phyloP scores from a whole-genome alignment of 179 eudicot genomes.

The Pouteria campechiana region DNA sequence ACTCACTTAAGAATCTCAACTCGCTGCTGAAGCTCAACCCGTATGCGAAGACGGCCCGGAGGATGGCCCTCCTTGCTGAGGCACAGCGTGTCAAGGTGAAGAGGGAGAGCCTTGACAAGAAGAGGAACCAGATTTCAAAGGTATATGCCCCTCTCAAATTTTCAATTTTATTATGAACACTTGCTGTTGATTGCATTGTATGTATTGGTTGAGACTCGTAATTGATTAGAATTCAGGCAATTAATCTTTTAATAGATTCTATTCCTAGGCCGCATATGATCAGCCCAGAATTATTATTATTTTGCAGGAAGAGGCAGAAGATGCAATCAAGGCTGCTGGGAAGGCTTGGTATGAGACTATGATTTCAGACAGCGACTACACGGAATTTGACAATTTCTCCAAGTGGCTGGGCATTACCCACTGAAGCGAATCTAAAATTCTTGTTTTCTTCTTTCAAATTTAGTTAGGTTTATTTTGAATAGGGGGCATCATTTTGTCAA shows the following conservation, averaged over 20 bases:
- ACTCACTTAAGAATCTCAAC: conserved; percentile 79
- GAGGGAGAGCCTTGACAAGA: conserved; percentile 57
- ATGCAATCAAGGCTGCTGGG: conserved; percentile 51
- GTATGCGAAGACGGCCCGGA: conserved; percentile 79
- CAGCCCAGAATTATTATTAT: too few species aligned
- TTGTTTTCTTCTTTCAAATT: too few species aligned
- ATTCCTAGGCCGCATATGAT: too few species aligned
- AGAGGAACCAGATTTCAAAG: conserved; percentile 59
- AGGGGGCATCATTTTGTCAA: too few species aligned
- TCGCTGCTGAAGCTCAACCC: conserved; percentile 79
- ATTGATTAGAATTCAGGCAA: too few species aligned
- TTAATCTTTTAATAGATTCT: too few species aligned
- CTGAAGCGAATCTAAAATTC: too few species aligned
- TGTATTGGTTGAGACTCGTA: too few species aligned
- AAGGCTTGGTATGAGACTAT: conserved; percentile 72
- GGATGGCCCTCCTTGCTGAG: conserved; percentile 83
- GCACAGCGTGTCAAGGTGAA: conserved; percentile 61
- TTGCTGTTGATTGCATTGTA: too few species aligned
- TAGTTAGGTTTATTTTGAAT: too few species aligned
- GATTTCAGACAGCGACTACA: conserved; percentile 79
- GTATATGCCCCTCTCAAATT: too few species aligned
- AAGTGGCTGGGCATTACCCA: conserved; percentile 63
- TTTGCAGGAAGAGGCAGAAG: conserved; percentile 65
- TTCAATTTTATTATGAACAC: too few species aligned
- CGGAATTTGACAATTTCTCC: conserved; percentile 69